Conservation (phyloP, 768 basidiomycete species). For the Hygrophoropsis aurantiaca region DNA sequence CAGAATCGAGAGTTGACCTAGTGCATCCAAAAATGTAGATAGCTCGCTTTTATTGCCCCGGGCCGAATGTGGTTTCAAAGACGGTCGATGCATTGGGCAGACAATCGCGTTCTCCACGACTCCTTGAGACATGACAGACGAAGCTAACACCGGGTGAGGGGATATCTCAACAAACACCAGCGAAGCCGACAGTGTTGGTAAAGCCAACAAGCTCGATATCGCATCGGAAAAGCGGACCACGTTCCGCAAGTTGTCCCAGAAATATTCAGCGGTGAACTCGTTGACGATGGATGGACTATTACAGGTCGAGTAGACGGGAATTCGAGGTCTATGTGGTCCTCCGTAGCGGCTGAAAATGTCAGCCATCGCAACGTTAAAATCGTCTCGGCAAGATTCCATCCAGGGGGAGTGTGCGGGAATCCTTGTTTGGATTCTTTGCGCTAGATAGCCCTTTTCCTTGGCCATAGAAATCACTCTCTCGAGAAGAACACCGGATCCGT, state of each 20-base stretch:
- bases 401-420: slow-evolving; percentile 39
- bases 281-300: slow-evolving; percentile 25
- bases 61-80: too few species aligned
- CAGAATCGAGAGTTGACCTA: too few species aligned
- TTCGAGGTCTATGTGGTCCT: slow-evolving; percentile 21
- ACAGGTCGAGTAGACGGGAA: slow-evolving; percentile 37
- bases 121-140: too few species aligned
- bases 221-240: slow-evolving; percentile 39
- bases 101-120: too few species aligned
- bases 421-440: slow-evolving; percentile 34
- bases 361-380: slow-evolving; percentile 26
- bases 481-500: slow-evolving; percentile 31
- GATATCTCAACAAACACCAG: slow-evolving; percentile 37
- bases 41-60: too few species aligned
- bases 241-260: slow-evolving; percentile 38
- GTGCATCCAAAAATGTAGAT: slow-evolving; percentile 25
- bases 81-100: slow-evolving; percentile 33
- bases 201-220: slow-evolving; percentile 27
- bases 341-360: slow-evolving; percentile 31
- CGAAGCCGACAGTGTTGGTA: slow-evolving; percentile 10
- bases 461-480: too few species aligned
- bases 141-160: slow-evolving; percentile 41
- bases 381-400: slow-evolving; percentile 34
- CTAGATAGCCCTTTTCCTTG: slow-evolving; percentile 38
- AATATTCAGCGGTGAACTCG: slow-evolving; percentile 35